phyloP scores from a whole-genome alignment of 805 yeast species.

The Candida ovalis region DNA sequence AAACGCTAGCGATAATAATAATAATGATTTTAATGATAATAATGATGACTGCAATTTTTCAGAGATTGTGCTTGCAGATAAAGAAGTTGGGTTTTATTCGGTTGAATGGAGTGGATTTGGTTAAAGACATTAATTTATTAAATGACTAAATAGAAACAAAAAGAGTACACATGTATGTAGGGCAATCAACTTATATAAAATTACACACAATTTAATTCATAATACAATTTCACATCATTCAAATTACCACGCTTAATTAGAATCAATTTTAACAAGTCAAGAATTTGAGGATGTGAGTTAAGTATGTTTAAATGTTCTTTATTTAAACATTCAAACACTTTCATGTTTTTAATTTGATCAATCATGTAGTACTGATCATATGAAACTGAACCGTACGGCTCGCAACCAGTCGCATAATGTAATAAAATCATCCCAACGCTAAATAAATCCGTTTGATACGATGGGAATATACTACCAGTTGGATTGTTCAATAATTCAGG shows the following conservation, averaged over 20 bases:
- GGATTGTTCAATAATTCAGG: slow-evolving; percentile 39
- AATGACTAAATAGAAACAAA: too few species aligned
- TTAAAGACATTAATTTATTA: slow-evolving; percentile 26
- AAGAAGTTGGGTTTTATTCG: slow-evolving; percentile 41
- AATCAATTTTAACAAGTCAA: slow-evolving; percentile 26
- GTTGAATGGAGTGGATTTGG: slow-evolving; percentile 98
- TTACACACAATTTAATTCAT: background rate
- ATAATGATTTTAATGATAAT: background rate
- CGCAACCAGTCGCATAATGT: slow-evolving; percentile 41
- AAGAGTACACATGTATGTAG: too few species aligned
- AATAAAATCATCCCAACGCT: slow-evolving; percentile 44
- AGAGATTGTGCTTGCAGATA: slow-evolving; percentile 30
- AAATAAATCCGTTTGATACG: slow-evolving; percentile 38
- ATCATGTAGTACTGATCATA: slow-evolving; percentile 30
- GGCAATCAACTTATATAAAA: too few species aligned
- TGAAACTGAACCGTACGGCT: slow-evolving; percentile 36
- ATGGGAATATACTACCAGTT: slow-evolving; percentile 24
- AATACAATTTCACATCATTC: slow-evolving; percentile 12
- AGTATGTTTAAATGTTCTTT: slow-evolving; percentile 24
- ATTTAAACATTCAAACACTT: slow-evolving; percentile 30
- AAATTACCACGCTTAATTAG: slow-evolving; percentile 26
- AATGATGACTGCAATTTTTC: slow-evolving; percentile 16
- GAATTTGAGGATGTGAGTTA: slow-evolving; percentile 14
- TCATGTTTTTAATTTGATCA: slow-evolving; percentile 31
- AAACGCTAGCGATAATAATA: slow-evolving; percentile 8